phyloP scores from a whole-genome alignment of 352 stramenopile species.

The Blastocystis hominis region DNA sequence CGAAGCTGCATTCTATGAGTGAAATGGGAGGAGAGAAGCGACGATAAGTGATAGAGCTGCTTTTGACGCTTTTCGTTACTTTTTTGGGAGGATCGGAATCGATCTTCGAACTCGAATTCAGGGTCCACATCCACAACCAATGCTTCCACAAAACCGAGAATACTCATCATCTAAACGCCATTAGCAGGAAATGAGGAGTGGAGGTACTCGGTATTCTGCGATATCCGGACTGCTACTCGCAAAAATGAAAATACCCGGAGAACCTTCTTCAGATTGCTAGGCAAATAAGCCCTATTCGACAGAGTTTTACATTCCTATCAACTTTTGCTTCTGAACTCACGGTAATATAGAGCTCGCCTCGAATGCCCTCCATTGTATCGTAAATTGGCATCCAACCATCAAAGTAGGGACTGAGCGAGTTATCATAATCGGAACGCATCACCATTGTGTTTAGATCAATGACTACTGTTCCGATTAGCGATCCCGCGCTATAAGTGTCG shows the following conservation, averaged over 20 bases:
- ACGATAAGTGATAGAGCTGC: conserved; percentile 83
- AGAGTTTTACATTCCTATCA: conserved; percentile 21
- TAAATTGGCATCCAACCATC: conserved; percentile 95
- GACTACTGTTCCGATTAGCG: conserved; percentile 89
- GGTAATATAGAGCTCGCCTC: conserved; percentile 83
- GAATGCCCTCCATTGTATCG: conserved; percentile 85
- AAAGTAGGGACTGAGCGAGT: conserved; percentile 63
- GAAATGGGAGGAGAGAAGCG: conserved; percentile 64
- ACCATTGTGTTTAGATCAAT: conserved; percentile 93
- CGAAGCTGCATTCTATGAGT: conserved; percentile 60
- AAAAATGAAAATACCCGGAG: conserved; percentile 90
- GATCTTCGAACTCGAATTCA: conserved; percentile 91
- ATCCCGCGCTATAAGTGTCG: conserved; percentile 81
- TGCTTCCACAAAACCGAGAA: conserved; percentile 83
- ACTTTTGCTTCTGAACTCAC: conserved; percentile 63
- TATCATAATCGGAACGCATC: conserved; percentile 66
- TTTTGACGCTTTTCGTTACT: conserved; percentile 89
- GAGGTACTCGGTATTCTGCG: conserved; percentile 63
- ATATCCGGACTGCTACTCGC: conserved; percentile 83
- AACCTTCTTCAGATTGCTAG: conserved; percentile 91
- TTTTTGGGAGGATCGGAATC: conserved; percentile 77
- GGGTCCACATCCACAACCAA: conserved; percentile 93
- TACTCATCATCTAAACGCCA: conserved; percentile 68
- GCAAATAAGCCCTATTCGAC: conserved; percentile 89
- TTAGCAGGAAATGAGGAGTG: conserved; percentile 54